Conservation (phyloP, 2,329 filamentous ascomycete genomes). For the Fusarium sterilihyphosum region DNA sequence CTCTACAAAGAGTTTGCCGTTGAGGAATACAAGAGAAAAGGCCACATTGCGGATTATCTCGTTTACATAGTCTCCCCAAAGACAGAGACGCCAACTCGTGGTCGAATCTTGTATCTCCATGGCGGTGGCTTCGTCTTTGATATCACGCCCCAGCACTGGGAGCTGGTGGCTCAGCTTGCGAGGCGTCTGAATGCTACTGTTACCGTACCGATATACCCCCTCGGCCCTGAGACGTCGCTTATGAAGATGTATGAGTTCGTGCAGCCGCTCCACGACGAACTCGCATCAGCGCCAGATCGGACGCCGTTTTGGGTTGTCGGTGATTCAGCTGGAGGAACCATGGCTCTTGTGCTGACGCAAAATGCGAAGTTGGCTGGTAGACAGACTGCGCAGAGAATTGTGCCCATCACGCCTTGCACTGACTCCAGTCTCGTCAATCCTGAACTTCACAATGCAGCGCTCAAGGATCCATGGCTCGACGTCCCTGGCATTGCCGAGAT, state of each 20-base stretch:
- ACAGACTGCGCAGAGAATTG: conserved; percentile 41
- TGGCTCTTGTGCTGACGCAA: conserved; percentile 47
- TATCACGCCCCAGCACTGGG: conserved; percentile 44
- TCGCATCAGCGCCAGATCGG: conserved; percentile 42
- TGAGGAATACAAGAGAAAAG: conserved; percentile 36
- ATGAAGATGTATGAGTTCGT: conserved; percentile 46
- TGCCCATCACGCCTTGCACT: conserved; percentile 45
- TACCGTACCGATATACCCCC: conserved; percentile 47
- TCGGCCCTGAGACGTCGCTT: conserved; percentile 46
- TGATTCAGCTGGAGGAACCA: conserved; percentile 47
- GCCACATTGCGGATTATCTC: conserved; percentile 16
- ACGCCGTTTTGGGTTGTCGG: conserved; percentile 46
- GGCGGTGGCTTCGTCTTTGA: conserved; percentile 47
- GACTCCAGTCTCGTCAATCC: conserved; percentile 45
- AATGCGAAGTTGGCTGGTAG: conserved; percentile 39
- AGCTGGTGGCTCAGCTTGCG: conserved; percentile 40
- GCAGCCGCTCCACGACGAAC: conserved; percentile 46
- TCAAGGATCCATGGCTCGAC: conserved; percentile 44
- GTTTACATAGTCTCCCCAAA: conserved; percentile 47
- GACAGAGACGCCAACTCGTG: conserved; percentile 42
- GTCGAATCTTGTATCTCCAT: conserved; percentile 47
- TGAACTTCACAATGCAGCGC: conserved; percentile 37
- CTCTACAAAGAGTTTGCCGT: conserved; percentile 42
- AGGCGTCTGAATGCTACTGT: conserved; percentile 45
- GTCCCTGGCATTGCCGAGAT: conserved; percentile 42